These are phyloP conservation scores for Botrytis porri DNA, from an alignment of 2,329 filamentous ascomycete species.

Conservation along the genomic window DNA sequence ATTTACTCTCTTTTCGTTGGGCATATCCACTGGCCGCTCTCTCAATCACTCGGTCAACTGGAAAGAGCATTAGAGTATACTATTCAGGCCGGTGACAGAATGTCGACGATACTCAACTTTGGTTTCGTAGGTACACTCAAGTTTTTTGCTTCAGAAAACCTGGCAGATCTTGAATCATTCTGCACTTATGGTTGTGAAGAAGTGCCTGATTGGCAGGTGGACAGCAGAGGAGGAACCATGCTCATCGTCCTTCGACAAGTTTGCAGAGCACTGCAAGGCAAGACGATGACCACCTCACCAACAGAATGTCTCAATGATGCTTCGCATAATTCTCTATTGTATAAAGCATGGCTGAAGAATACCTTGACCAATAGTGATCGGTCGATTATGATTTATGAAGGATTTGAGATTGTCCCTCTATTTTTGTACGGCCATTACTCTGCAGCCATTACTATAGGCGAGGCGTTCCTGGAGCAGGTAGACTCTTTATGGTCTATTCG, in stretches of 20 bases:
- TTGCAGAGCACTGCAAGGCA: constrained; percentile 69
- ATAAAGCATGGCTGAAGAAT: constrained; percentile 56
- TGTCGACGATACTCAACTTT: constrained; percentile 68
- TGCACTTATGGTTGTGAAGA: constrained; percentile 72
- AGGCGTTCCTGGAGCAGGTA: constrained; percentile 46
- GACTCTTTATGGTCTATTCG: constrained; percentile 57
- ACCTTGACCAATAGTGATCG: constrained; percentile 56
- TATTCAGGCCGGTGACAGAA: constrained; percentile 65
- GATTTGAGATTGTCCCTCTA: constrained; percentile 59
- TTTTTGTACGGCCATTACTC: constrained; percentile 64
- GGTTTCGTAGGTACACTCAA: constrained; percentile 65
- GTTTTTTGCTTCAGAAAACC: constrained; percentile 67
- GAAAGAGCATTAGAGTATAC: constrained; percentile 66
- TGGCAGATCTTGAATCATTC: constrained; percentile 66
- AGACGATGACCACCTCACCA: constrained; percentile 52
- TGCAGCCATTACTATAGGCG: constrained; percentile 56
- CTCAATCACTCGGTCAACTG: constrained; percentile 55
- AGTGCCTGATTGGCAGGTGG: constrained; percentile 67
- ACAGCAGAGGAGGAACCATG: constrained; percentile 68
- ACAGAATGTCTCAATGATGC: constrained; percentile 63
- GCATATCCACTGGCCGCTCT: constrained; percentile 64
- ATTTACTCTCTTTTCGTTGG: constrained; percentile 68
- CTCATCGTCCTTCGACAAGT: constrained; percentile 65
- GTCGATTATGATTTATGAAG: constrained; percentile 66
- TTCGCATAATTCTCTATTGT: constrained; percentile 57